Base-by-base conservation (phyloP, 1,139 yeast genomes). In the Magnusiomyces fungicola region DNA sequence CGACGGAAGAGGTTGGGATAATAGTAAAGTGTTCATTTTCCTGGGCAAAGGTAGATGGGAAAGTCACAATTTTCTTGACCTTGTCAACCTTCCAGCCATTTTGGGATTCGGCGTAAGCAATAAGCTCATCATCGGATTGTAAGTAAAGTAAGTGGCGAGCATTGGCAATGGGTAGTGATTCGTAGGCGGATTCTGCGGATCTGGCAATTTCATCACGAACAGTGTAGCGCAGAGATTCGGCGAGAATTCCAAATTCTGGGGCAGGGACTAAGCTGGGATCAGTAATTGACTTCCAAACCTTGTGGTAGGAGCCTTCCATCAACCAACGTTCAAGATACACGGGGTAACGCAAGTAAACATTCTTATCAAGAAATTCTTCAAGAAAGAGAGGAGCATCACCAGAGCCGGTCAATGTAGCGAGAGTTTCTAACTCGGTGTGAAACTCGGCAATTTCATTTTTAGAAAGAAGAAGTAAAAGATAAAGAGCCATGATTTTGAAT, bases 301-400 rank as follows among this genome's bases (percentile, higher is more conserved):
- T 87, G 66, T 88, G 94, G 67, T 90, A 92, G 56, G 92, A 85
- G 43, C 98, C 98, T 67, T 92, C 98, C 86, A 92, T 89, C 58
- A 92, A 78, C 81, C 95, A 87, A 58, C 88, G 83, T 66, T 92
- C 98, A 58, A 92, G 79, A 58, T 81, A 80, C 52, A 92, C 81
- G 25, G 98, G 97, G 66, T 89, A 89, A 49, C 80, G 78, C 58
- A 92, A 73, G 65, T 71, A 79, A 52, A 69, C 67, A 59, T 81
- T 86, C 36, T 69, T 69, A 56, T 81, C 87, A 43, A 80, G 73
- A 60, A 79, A 82, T 47, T 32, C 39, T 18, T 50, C 53, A 5
- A 45, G 32, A 14, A 18, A 34, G n/a, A n/a, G n/a, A 9, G 16
- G 32, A n/a, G 43, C 18, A 16, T n/a, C 32, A 9, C 22, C 14